A percentile compares a stretch with the other conserved stretches of the same genome.
These are phyloP conservation scores for Fusarium clavum DNA, from an alignment of 2,329 filamentous ascomycete genomes.

Conservation along the genomic window DNA sequence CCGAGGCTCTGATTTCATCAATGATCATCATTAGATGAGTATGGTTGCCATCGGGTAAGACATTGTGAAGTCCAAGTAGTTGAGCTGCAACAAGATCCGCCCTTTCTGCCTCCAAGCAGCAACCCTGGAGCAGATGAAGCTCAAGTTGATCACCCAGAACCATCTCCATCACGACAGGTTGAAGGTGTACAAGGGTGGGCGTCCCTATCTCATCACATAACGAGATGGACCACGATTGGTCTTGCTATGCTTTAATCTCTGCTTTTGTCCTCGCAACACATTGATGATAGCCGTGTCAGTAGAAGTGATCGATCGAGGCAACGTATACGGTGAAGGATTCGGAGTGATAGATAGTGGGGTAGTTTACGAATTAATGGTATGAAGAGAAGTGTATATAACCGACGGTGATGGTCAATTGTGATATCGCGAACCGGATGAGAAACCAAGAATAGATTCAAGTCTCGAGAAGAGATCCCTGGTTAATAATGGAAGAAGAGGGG, in stretches of 20 bases:
- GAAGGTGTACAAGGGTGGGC: slow-evolving; percentile 15
- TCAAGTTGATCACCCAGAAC: slow-evolving; percentile 47
- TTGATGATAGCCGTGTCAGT: slow-evolving; percentile 12
- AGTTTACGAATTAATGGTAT: slow-evolving; percentile 16
- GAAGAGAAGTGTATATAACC: slow-evolving; percentile 15
- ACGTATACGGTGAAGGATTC: slow-evolving; percentile 33
- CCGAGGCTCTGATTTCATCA: slow-evolving; percentile 59
- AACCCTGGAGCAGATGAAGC: slow-evolving; percentile 61
- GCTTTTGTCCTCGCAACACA: background rate
- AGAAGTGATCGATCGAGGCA: slow-evolving; percentile 30
- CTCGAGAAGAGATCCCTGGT: slow-evolving; percentile 27
- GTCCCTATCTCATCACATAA: slow-evolving; percentile 40
- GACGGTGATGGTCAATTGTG: slow-evolving; percentile 16
- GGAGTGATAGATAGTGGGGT: slow-evolving; percentile 16
- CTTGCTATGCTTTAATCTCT: background rate
- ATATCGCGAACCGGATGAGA: slow-evolving; percentile 14
- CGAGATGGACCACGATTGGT: slow-evolving; percentile 15
- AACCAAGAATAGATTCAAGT: slow-evolving; percentile 26
- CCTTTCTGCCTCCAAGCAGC: slow-evolving; percentile 65
- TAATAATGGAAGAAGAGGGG: slow-evolving; percentile 42
- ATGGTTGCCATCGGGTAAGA: slow-evolving; percentile 58
- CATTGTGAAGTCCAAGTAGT: slow-evolving; percentile 62
- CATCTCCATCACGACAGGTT: slow-evolving; percentile 47
- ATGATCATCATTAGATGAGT: slow-evolving; percentile 61
- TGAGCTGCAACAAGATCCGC: slow-evolving; percentile 60